Base-by-base conservation (phyloP, 2,329 filamentous ascomycete genomes). In the Coniochaeta ligniaria region DNA sequence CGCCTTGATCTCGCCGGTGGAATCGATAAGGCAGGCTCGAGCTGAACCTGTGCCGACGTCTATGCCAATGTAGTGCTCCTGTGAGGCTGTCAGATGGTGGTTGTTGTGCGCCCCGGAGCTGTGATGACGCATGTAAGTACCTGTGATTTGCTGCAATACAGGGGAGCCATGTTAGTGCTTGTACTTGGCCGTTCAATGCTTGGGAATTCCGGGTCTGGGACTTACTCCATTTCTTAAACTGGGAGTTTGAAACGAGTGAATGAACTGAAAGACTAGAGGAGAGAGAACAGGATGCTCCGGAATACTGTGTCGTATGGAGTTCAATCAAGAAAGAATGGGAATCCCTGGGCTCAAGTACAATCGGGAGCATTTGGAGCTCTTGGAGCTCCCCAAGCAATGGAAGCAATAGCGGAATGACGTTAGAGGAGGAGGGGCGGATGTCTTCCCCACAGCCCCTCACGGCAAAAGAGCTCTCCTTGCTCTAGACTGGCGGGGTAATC, bases 21-120 rank as follows among this genome's bases (percentile, higher is more conserved):
- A 84, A 73, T 98, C 91, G 75, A 99, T 96, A 72, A 99, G 92
- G 76, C 95, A 98, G 60, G 95, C 95, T 72, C 95, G 86, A 43
- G 94, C 95, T 73, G 92, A 96, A 60, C 95, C 95, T 22, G 95
- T 99, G 59, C 95, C 95, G 58, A 99, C 94, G 77, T 99, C 95
- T 67, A 99, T 91, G 63, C 94, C 94, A 70, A 98, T 84, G 70
- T 83, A 87, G 68, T 87, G 80, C 63, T 85, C 81, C 75, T 85
- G 26, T 11, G 8, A 17, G 12, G 35, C 16, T 52, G 47, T 52
- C 24, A 52, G 26, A 17, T 31, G 47, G 24, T 31, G 47, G 26
- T 31, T 12, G 22, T 52, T 17, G 12, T 31, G 14, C 47, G 26
- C 12, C 26, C 31, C 2, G 22, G 47, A 17, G 35, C 22, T 24